Base-by-base conservation (phyloP, 2,329 filamentous ascomycete species). In the Diaporthe sp. region DNA sequence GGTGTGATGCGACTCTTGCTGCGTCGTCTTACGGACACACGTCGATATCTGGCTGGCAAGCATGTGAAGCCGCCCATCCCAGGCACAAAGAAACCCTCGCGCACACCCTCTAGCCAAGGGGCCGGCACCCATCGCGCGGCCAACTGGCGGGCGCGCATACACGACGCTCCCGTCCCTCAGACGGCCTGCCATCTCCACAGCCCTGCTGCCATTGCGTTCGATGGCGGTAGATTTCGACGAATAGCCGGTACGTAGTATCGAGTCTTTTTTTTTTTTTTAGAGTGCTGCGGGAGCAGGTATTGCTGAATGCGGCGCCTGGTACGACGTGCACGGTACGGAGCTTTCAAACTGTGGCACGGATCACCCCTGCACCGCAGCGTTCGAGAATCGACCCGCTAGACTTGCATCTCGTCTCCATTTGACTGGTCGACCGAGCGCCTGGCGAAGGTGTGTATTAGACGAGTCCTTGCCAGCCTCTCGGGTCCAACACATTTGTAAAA, bases 401-500 rank as follows among this genome's bases (percentile, higher is more conserved):
- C 57, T 67, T 67, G 61, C 62, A 74, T 65, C 49, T 62, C 44
- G 71, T n/a, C 74, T 44, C 60, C 74, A 61, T 49, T 51, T 44
- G 44, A 53, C 34, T 58, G 34, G 71, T 49, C 68, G 74, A 70
- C 53, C 61, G 44, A 60, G 71, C 71, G 31, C 49, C 34, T 9
- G n/a, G 46, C 34, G 31, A 25, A 37, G 62, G 44, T 39, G 53
- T 34, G n/a, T 31, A 13, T 58, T 31, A 37, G 42, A n/a, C 55
- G 28, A 28, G 28, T 60, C 37, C 55, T 61, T 60, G 60, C 68
- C 75, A 73, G 49, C 73, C 61, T 75, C 61, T 76, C 75, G 49
- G 75, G 61, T 51, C 53, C 15, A 37, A 22, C 22, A 42, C 37
- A 75, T 72, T 76, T 62, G 75, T 73, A 70, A 75, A 8, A 19